Conservation (phyloP, 2,329 filamentous ascomycete species). For the Thyridium curvatum region DNA sequence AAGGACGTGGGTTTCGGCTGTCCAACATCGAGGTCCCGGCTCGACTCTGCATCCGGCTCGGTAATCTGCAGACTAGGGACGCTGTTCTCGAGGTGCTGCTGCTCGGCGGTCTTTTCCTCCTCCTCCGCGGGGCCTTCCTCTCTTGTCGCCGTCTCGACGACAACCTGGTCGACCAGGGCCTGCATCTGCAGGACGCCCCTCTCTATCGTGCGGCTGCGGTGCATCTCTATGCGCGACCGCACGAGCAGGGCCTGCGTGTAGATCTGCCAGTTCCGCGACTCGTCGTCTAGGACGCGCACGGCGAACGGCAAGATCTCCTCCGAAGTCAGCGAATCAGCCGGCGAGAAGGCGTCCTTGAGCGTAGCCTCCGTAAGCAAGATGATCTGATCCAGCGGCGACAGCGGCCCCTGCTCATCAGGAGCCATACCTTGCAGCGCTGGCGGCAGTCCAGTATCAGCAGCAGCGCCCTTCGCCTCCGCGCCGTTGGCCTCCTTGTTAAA, state of each 20-base stretch:
- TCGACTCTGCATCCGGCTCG: constrained; percentile 18
- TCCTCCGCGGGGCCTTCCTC: constrained; percentile 19
- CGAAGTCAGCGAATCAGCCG: constrained; percentile 77
- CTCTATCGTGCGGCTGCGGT: constrained; percentile 81
- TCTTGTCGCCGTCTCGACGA: constrained; percentile 67
- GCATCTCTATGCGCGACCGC: constrained; percentile 82
- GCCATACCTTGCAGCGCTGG: constrained; percentile 9
- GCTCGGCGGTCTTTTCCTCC: constrained; percentile 11
- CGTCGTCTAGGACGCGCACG: constrained; percentile 77
- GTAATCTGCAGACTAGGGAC: constrained; percentile 38
- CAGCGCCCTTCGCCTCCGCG: constrained; percentile 25
- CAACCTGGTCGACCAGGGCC: constrained; percentile 89
- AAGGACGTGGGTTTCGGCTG: constrained; percentile 63
- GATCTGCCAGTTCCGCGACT: constrained; percentile 94
- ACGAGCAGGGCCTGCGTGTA: constrained; percentile 92
- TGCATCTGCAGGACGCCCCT: constrained; percentile 88
- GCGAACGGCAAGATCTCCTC: constrained; percentile 93
- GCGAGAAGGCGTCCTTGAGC: constrained; percentile 80
- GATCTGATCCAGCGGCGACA: constrained; percentile 80
- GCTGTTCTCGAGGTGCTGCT: constrained; percentile 11
- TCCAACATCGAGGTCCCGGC: background rate
- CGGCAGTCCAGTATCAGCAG: constrained; percentile 13
- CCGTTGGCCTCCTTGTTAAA: constrained; percentile 54
- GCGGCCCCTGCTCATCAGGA: constrained; percentile 68
- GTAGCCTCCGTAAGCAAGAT: constrained; percentile 84